Evolutionary conservation across 495 filamentous ascomycete species (phyloP), one percentile per base, ranked within the genome.

Genomic region (Hypoxylon lienhwacheense): DNA sequence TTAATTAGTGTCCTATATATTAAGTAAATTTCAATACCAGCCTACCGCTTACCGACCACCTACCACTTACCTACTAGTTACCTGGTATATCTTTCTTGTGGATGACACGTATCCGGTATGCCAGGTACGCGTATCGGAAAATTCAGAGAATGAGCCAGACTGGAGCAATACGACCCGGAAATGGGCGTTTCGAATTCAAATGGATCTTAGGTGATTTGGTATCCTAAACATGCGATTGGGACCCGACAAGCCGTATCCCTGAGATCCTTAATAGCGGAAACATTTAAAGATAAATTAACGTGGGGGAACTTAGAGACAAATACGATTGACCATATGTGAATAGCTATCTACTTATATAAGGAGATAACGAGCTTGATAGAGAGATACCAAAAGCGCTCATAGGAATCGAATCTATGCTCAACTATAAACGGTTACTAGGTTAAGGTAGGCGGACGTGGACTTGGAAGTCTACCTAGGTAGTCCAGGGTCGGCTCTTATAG

Each of bases 241-340:
- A 3, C 25, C 36, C 37, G 15, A 14, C 21, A 24, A 47, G 25
- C 35, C 48, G 36, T 37, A 15, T 40, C 41, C 3, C 20, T 3
- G 20, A 12, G 25, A 37, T 24, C 49, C 49, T 53, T 53, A 48
- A 59, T 59, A 47, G 35, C 47, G 47, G 24, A 39, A 47, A 33
- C 21, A 17, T 44, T 36, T 6, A 36, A 43, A 41, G 29, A 43
- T 55, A 55, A 49, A 55, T 49, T 55, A 31, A 7, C 21, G 12
- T 42, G 52, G 52, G 52, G 52, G 42, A 37, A 31, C 26, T 1
- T 17, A 14, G n/a, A 46, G 25, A 14, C 6, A 31, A 36, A 34
- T 28, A 19, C 46, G 40, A 17, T 24, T 44, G 19, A 25, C 46
- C 51, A 36, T 40, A n/a, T n/a, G n/a, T n/a, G n/a, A n/a, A n/a